Evolutionary conservation across 1,284 basidiomycete species (phyloP), one percentile per base, ranked within the genome.

Genomic region (Xanthoconium separans): DNA sequence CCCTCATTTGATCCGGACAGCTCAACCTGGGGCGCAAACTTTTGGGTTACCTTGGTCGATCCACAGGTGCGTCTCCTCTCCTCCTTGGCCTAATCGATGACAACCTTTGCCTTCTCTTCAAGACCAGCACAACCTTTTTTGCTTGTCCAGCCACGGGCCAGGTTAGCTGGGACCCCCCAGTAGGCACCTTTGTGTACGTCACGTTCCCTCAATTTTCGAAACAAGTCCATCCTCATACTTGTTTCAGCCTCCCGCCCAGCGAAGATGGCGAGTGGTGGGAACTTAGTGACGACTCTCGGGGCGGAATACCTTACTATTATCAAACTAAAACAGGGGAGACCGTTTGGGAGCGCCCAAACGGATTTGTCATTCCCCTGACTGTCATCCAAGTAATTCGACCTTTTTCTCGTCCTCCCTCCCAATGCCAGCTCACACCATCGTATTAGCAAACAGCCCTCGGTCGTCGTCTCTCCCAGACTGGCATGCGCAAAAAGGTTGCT

Each of bases 241-340:
- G 45, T 42, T 64, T 18, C 63, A 91, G 89, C 44, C 75, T 98
- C 34, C 95, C 94, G 24, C 89, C 91, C 8, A 89, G 80, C 56
- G 78, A 83, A 4, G 85, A 90, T 33, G 95, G 95, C 44, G 93
- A 96, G 69, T 98, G 94, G 94, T 96, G 94, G 93, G 93, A 97
- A 71, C 80, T 97, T 59, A 78, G 80, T 42, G 94, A 96, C 70
- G 85, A 91, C 36, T 80, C 83, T 31, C 78, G 87, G 39, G 86
- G 84, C 50, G 87, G 88, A 36, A 75, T 94, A 54, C 85, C 90
- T 13, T 98, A 98, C 70, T 98, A 94, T 73, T 95, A 95, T 73
- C 93, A 92, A 65, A 97, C 94, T 2, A 85, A 90, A 68, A 87
- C 90, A 1, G 86, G 86, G 4, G 87, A 91, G 63, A 95, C 93